Conservation (phyloP, 495 filamentous ascomycete species). For the Aeminium ludgeri region DNA sequence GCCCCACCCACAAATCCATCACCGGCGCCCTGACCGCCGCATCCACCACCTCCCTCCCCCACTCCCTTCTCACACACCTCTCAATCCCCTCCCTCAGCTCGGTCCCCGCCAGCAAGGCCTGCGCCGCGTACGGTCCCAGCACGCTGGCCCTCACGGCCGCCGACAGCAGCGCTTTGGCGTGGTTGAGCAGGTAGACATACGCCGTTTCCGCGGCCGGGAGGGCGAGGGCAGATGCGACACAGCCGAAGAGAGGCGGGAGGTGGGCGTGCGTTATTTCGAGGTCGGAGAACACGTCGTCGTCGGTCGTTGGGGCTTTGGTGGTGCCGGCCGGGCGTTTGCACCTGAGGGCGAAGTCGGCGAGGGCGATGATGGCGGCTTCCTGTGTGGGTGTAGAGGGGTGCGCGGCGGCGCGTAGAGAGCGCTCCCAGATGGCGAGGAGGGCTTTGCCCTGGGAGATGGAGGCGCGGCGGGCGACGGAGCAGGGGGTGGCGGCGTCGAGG, state of each 20-base stretch:
- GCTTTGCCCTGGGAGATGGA: constrained; percentile 73
- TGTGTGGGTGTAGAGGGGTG: not conserved
- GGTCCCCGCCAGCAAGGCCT: constrained; percentile 57
- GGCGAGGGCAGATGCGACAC: constrained; percentile 45
- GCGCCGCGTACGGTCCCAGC: constrained; percentile 85
- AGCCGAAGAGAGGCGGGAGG: constrained; percentile 66
- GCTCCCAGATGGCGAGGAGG: constrained; percentile 76
- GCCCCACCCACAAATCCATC: constrained; percentile 85
- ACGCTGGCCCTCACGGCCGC: constrained; percentile 78
- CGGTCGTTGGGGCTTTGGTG: not conserved
- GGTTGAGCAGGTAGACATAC: constrained; percentile 74
- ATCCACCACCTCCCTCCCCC: constrained; percentile 42
- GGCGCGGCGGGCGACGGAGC: constrained; percentile 72
- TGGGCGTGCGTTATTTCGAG: constrained; percentile 35
- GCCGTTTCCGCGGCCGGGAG: constrained; percentile 48
- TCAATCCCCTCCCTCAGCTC: constrained; percentile 44
- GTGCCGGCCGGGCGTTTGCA: constrained; percentile 4
- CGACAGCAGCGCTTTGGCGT: constrained; percentile 74
- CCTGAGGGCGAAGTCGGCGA: constrained; percentile 13
- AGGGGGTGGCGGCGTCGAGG: constrained; percentile 71
- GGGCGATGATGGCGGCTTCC: constrained; percentile 1
- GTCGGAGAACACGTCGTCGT: constrained; percentile 5
- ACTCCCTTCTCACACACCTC: constrained; percentile 43
- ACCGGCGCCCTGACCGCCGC: constrained; percentile 77
- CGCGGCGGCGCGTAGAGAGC: constrained; percentile 17